Percentiles rank a stretch among this genome's conserved stretches.
phyloP scores from a whole-genome alignment of 2,329 filamentous ascomycete species.

The Didymella arachidicola region DNA sequence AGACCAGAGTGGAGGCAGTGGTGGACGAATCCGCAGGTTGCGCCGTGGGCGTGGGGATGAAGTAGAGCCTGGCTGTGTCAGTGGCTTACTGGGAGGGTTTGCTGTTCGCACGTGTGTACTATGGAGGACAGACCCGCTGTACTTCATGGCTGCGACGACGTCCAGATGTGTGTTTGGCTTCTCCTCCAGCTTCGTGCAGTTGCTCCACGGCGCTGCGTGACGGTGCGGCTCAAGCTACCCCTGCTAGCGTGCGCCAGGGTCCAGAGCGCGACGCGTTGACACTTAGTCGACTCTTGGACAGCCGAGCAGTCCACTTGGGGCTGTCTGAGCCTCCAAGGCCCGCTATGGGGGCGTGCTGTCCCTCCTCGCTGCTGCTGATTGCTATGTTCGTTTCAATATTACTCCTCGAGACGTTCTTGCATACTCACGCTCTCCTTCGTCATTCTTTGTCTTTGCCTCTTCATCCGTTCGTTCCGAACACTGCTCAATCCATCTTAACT shows the following conservation, averaged over 20 bases:
- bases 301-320: constrained; percentile 16
- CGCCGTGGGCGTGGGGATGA: constrained; percentile 39
- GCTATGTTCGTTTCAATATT: constrained; percentile 1
- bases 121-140: constrained; percentile 22
- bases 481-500: constrained; percentile 3
- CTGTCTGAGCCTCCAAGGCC: constrained; percentile 20
- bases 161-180: background rate
- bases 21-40: constrained; percentile 35
- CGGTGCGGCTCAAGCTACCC: constrained; percentile 13
- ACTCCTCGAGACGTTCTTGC: background rate
- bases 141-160: constrained; percentile 26
- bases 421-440: background rate
- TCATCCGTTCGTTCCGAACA: constrained; percentile 8
- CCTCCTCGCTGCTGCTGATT: constrained; percentile 7
- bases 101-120: no score
- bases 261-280: constrained; percentile 13
- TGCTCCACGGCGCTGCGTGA: constrained; percentile 1
- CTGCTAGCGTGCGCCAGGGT: constrained; percentile 14
- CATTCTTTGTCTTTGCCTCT: background rate
- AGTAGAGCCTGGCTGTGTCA: constrained; percentile 38
- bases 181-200: background rate
- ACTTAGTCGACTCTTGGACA: background rate
- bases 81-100: background rate
- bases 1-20: constrained; percentile 33
- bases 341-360: constrained; percentile 19